A percentile compares a stretch with the other conserved stretches of the same genome.
Evolutionary conservation across 257 asterid species (phyloP).

Genomic region (Galeopsis tetrahit): DNA sequence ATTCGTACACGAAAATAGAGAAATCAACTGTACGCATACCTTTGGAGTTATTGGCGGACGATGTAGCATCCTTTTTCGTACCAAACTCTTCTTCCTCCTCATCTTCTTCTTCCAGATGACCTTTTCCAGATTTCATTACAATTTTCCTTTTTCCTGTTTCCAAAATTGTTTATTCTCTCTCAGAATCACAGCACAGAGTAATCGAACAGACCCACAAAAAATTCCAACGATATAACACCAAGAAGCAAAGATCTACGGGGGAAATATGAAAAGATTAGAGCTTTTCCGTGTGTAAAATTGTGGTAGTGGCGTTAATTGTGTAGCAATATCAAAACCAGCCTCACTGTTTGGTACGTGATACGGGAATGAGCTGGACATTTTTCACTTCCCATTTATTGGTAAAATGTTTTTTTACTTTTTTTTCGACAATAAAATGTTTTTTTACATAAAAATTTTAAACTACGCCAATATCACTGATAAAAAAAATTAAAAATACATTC

Average conservation of each 20-base stretch:
- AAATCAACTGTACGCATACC: constrained; percentile 37
- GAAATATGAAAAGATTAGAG: constrained; percentile 29
- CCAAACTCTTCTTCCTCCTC: constrained; percentile 78
- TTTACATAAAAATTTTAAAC: neutral
- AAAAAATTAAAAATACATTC: too few relatives aligned
- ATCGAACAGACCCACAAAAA: constrained; percentile 39
- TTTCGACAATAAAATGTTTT: neutral
- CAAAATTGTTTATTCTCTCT: constrained; percentile 37
- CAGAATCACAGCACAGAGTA: constrained; percentile 38
- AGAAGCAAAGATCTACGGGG: constrained; percentile 43
- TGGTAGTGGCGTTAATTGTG: constrained; percentile 16
- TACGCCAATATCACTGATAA: neutral
- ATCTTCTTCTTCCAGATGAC: constrained; percentile 75
- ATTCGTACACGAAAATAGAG: neutral
- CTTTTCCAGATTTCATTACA: constrained; percentile 75
- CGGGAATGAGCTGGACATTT: constrained; percentile 32
- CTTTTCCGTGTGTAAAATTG: constrained; percentile 37
- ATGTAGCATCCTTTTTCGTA: constrained; percentile 55
- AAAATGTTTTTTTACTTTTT: neutral
- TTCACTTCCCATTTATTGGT: constrained; percentile 10
- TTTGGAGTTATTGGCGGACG: constrained; percentile 58
- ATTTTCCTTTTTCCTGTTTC: neutral
- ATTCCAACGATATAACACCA: constrained; percentile 21
- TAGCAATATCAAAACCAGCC: constrained; percentile 38
- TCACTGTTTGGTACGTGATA: constrained; percentile 42